These are phyloP conservation scores for Trichophaea hybrida DNA, from an alignment of 2,329 filamentous ascomycete species.

Conservation along the genomic window DNA sequence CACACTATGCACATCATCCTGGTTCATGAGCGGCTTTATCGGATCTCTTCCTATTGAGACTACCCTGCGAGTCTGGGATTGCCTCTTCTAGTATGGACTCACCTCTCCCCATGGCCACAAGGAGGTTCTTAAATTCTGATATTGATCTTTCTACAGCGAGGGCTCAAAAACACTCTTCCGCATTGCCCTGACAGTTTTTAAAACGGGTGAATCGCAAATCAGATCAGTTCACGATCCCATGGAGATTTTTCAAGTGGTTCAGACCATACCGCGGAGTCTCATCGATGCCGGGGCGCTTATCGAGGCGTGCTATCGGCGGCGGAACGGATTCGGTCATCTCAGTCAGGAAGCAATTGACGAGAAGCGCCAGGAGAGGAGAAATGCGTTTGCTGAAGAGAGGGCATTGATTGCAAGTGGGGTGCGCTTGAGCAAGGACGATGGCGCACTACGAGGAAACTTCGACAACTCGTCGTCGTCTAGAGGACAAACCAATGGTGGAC, in stretches of 20 bases:
- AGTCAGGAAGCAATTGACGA: constrained; percentile 71
- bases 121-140: neutral
- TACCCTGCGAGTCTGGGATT: constrained; percentile 84
- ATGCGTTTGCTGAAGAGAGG: constrained; percentile 29
- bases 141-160: constrained; percentile 36
- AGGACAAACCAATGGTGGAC: neutral
- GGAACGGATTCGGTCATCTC: constrained; percentile 66
- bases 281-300: constrained; percentile 70
- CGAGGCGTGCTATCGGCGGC: constrained; percentile 67
- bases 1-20: constrained; percentile 81
- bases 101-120: neutral
- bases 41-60: constrained; percentile 84
- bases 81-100: constrained; percentile 56
- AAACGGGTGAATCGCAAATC: constrained; percentile 69
- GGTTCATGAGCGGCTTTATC: constrained; percentile 97
- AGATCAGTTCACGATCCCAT: constrained; percentile 68
- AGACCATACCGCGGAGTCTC: constrained; percentile 66
- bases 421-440: constrained; percentile 23
- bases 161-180: constrained; percentile 88
- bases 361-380: constrained; percentile 53
- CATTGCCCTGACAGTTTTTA: constrained; percentile 81
- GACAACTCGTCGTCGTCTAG: neutral
- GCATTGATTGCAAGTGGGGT: constrained; percentile 18
- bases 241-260: constrained; percentile 91
- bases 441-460: constrained; percentile 15